Conservation (phyloP, 164 flowering plant genomes). For the Piper longum region DNA sequence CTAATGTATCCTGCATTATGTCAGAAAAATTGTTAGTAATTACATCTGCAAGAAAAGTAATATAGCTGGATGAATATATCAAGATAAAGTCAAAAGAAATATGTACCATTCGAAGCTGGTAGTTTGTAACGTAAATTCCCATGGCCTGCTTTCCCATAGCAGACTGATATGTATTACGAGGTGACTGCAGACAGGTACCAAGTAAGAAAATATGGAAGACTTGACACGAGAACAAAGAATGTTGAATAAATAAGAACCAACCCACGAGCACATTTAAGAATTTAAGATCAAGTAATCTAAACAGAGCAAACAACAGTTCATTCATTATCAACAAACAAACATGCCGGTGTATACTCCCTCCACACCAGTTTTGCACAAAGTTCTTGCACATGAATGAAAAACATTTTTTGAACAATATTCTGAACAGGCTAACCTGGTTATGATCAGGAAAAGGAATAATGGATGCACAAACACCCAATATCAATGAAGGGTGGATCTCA, state of each 20-base stretch:
- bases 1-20: constrained; percentile 71
- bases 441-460: constrained; percentile 99
- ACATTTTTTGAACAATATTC: too few species aligned
- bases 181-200: constrained; percentile 41
- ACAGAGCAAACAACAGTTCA: too few species aligned
- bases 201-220: background rate
- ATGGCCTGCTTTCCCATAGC: constrained; percentile 99
- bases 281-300: too few species aligned
- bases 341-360: background rate
- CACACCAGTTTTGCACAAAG: background rate
- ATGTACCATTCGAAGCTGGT: constrained; percentile 84
- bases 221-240: too few species aligned
- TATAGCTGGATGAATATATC: background rate
- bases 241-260: too few species aligned
- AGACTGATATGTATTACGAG: constrained; percentile 98
- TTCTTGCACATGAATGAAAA: background rate
- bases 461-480: constrained; percentile 98
- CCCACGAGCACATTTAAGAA: too few species aligned
- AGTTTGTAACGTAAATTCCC: constrained; percentile 97
- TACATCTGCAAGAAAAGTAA: background rate
- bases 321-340: background rate
- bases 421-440: constrained; percentile 50
- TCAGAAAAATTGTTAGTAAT: constrained; percentile 65
- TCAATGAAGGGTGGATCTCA: constrained; percentile 95
- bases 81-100: background rate